phyloP scores from a whole-genome alignment of 345 rosid genomes.

The Tarenaya hassleriana region DNA sequence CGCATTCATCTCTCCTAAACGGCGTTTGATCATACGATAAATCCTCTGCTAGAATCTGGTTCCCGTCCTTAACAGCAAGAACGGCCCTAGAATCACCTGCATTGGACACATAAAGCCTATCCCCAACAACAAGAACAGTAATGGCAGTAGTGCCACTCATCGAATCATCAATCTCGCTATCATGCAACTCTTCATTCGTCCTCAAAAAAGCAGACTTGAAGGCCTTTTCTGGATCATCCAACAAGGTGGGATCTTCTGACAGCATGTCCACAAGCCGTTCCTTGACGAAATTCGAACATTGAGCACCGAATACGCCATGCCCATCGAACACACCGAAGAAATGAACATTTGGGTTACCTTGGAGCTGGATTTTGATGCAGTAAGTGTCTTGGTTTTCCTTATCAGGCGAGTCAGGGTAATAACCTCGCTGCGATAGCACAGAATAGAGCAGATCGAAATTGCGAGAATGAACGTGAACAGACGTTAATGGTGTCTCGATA shows the following conservation, averaged over 20 bases:
- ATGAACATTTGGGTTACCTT: slow-evolving; percentile 82
- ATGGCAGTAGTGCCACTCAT: slow-evolving; percentile 96
- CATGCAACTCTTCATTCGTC: slow-evolving; percentile 62
- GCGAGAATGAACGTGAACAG: slow-evolving; percentile 58
- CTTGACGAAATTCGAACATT: slow-evolving; percentile 74
- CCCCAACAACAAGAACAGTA: slow-evolving; percentile 81
- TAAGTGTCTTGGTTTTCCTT: slow-evolving; percentile 84
- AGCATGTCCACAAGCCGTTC: slow-evolving; percentile 66
- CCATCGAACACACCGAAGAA: slow-evolving; percentile 95
- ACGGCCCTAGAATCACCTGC: slow-evolving; percentile 99
- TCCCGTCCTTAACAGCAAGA: slow-evolving; percentile 63
- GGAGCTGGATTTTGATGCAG: slow-evolving; percentile 62
- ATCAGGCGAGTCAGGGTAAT: slow-evolving; percentile 75
- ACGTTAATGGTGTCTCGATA: slow-evolving; percentile 50
- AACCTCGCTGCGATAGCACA: slow-evolving; percentile 67
- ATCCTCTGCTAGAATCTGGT: slow-evolving; percentile 58
- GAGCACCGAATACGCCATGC: slow-evolving; percentile 71
- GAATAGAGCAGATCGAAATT: slow-evolving; percentile 69
- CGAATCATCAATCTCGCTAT: slow-evolving; percentile 76
- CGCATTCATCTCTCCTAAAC: slow-evolving; percentile 84
- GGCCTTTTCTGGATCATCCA: slow-evolving; percentile 70
- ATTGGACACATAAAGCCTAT: slow-evolving; percentile 78
- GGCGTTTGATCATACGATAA: slow-evolving; percentile 94
- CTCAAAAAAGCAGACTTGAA: slow-evolving; percentile 54
- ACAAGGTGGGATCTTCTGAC: slow-evolving; percentile 47